Evolutionary conservation across 1,284 basidiomycete species (phyloP).

Genomic region (Termitomyces sp.): DNA sequence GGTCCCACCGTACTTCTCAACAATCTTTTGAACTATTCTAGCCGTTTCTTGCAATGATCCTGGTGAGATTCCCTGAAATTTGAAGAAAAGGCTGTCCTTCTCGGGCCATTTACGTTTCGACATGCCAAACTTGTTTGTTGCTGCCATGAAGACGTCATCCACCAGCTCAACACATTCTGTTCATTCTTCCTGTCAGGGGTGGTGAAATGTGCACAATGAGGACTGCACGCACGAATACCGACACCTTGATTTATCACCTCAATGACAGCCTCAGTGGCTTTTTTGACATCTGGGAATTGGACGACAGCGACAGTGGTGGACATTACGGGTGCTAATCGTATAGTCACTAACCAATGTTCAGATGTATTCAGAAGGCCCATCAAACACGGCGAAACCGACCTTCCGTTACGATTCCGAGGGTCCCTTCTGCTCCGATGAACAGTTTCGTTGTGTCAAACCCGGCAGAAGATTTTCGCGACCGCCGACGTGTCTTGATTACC

Average conservation of each 20-base stretch:
- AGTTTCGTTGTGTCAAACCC: conserved; percentile 90
- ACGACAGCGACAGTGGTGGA: conserved; percentile 71
- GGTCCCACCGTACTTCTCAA: conserved; percentile 61
- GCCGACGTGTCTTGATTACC: conserved; percentile 87
- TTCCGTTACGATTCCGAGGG: conserved; percentile 90
- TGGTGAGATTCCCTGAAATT: conserved; percentile 73
- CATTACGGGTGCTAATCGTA: conserved; percentile 76
- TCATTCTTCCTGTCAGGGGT: background rate
- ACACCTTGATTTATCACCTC: conserved; percentile 72
- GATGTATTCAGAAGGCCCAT: background rate
- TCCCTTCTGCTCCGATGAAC: conserved; percentile 94
- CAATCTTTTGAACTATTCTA: conserved; percentile 50
- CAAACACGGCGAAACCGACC: conserved; percentile 33
- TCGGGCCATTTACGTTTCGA: conserved; percentile 59
- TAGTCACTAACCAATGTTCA: conserved; percentile 48
- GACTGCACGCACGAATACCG: conserved; percentile 57
- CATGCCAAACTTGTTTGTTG: conserved; percentile 62
- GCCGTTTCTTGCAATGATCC: conserved; percentile 62
- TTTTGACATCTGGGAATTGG: conserved; percentile 62
- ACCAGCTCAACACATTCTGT: conserved; percentile 73
- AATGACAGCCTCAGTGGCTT: conserved; percentile 69
- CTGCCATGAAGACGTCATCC: conserved; percentile 67
- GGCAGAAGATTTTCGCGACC: conserved; percentile 86
- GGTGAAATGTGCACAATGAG: conserved; percentile 1
- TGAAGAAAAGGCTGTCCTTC: conserved; percentile 80